Evolutionary conservation across 768 basidiomycete genomes (phyloP).

Genomic region (Artomyces pyxidatus): DNA sequence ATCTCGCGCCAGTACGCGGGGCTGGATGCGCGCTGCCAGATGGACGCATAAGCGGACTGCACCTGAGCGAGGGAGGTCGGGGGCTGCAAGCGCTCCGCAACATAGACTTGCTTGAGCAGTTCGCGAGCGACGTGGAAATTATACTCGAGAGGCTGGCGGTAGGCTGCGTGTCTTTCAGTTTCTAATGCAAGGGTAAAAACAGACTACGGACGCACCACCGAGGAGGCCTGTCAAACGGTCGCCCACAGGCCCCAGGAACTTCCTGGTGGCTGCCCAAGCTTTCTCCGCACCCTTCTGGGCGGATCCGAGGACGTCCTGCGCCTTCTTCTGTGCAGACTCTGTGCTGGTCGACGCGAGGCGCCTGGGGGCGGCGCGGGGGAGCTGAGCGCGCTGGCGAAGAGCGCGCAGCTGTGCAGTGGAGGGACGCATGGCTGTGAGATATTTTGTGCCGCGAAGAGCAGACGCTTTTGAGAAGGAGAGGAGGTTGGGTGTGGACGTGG

Average conservation of each 20-base stretch:
- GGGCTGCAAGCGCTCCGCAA: constrained; percentile 50
- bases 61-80: constrained; percentile 51
- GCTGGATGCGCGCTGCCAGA: constrained; percentile 56
- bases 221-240: constrained; percentile 51
- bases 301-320: constrained; percentile 53
- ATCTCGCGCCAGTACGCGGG: constrained; percentile 54
- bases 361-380: constrained; percentile 4
- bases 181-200: no score
- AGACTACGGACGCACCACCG: constrained; percentile 38
- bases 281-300: constrained; percentile 52
- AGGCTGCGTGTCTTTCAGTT: constrained; percentile 51
- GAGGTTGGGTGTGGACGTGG: background rate
- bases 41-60: constrained; percentile 49
- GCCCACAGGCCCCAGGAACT: constrained; percentile 39
- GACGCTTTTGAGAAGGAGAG: background rate
- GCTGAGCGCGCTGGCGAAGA: background rate
- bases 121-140: constrained; percentile 74
- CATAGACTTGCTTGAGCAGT: constrained; percentile 48
- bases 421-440: background rate
- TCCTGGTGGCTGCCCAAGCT: constrained; percentile 42
- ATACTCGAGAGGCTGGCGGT: constrained; percentile 71
- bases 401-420: background rate
- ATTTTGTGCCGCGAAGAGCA: background rate
- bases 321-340: constrained; percentile 57
- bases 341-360: constrained; percentile 15